Percentiles rank a stretch among this genome's conserved stretches.
These are phyloP conservation scores for Elsinoe batatas DNA, from an alignment of 2,329 filamentous ascomycete genomes.

Conservation along the genomic window DNA sequence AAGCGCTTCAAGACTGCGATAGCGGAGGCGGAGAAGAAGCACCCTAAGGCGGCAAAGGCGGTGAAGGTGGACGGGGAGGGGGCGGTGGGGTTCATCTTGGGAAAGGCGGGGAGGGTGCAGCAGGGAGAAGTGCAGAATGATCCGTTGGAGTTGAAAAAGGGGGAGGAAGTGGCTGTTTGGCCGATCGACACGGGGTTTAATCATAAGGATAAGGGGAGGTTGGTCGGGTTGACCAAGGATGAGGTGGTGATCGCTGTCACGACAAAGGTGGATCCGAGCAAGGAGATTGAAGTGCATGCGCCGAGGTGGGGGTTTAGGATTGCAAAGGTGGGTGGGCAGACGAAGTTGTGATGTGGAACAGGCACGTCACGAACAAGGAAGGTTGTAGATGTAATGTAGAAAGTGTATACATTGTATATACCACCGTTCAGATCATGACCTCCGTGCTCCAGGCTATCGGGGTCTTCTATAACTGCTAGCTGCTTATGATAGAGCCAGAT, in stretches of 20 bases:
- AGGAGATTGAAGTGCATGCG: conserved; percentile 47
- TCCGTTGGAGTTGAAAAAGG: conserved; percentile 43
- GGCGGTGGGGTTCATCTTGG: not conserved
- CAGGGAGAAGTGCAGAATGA: conserved; percentile 45
- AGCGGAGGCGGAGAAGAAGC: conserved; percentile 30
- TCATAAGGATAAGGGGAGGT: conserved; percentile 48
- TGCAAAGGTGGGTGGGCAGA: conserved; percentile 23
- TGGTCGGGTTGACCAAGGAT: conserved; percentile 43
- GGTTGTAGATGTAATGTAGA: not conserved
- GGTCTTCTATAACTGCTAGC: not conserved
- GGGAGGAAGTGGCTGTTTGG: conserved; percentile 48
- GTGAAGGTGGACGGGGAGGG: conserved; percentile 30
- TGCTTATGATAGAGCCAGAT: not conserved
- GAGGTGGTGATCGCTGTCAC: conserved; percentile 51
- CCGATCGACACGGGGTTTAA: conserved; percentile 52
- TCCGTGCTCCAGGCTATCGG: not conserved
- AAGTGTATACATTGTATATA: conserved; percentile 2
- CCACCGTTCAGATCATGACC: not conserved
- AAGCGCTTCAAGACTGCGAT: conserved; percentile 47
- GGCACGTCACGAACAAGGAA: not conserved
- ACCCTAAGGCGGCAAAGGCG: conserved; percentile 29
- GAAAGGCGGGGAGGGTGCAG: conserved; percentile 44
- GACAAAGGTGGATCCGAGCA: conserved; percentile 29
- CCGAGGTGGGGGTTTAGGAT: conserved; percentile 52
- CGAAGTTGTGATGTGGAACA: conserved; percentile 21